These are phyloP conservation scores for Endothia cerciana DNA, from an alignment of 2,329 filamentous ascomycete species.

Conservation along the genomic window DNA sequence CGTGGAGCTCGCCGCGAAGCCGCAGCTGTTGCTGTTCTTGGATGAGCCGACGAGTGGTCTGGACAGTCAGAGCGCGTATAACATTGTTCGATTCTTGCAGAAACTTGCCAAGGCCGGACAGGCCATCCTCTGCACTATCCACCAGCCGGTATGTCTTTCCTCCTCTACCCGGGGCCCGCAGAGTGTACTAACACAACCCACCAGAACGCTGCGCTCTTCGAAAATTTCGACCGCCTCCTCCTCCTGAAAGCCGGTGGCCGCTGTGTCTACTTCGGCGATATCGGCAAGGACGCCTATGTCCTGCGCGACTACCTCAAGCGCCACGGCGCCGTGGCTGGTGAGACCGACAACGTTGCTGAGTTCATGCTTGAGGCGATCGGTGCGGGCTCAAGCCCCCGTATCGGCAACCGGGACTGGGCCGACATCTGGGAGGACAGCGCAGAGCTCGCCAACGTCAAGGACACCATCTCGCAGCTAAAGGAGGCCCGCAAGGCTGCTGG, in stretches of 20 bases:
- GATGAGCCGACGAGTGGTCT: conserved; percentile 80
- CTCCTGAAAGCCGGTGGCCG: conserved; percentile 78
- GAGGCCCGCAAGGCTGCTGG: conserved; percentile 52
- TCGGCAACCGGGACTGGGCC: conserved; percentile 78
- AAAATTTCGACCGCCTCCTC: conserved; percentile 83
- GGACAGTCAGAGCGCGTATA: conserved; percentile 73
- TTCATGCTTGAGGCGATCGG: conserved; percentile 88
- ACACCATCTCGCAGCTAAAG: conserved; percentile 70
- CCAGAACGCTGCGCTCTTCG: conserved; percentile 76
- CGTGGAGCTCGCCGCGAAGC: conserved; percentile 85
- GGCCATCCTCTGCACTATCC: conserved; percentile 88
- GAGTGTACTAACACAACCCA: neutral
- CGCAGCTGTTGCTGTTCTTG: conserved; percentile 74
- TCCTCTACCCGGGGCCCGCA: neutral
- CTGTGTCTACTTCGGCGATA: conserved; percentile 85
- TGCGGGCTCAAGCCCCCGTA: conserved; percentile 71
- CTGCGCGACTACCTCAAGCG: conserved; percentile 67
- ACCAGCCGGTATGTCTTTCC: conserved; percentile 64
- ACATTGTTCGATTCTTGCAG: conserved; percentile 77
- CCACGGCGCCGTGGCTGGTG: conserved; percentile 62
- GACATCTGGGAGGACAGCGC: conserved; percentile 77
- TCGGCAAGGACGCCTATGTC: conserved; percentile 73
- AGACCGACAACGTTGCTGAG: conserved; percentile 66
- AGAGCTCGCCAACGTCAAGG: conserved; percentile 69
- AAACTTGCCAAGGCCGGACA: conserved; percentile 81